Base-by-base conservation (phyloP, 495 filamentous ascomycete genomes). In the Xylaria venustula region DNA sequence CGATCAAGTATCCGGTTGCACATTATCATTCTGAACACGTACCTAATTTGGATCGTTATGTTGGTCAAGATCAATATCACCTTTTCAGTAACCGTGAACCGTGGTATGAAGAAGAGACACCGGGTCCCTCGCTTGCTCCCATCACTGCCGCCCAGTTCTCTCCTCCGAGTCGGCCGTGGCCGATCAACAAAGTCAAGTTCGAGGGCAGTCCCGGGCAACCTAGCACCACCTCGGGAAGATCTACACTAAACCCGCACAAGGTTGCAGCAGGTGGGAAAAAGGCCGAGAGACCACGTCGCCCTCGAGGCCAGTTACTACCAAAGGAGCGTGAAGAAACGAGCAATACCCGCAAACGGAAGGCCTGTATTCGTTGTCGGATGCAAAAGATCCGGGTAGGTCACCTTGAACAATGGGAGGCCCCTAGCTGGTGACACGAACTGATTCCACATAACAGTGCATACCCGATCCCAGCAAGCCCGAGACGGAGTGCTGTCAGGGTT, bases 321-420 rank as follows among this genome's bases (percentile, higher is more conserved):
- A 62, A 55, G 19, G 48, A 63, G 14, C 71, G 73, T 19, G 66
- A 55, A 32, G 64, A 71, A 36, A 74, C 72, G 22, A 70, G 64
- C 40, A 72, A 68, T 22, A 77, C 75, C 2, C 69, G 75, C 36
- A 71, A 62, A 44, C 49, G 73, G 26, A 73, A 72, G 22, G 77
- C 77, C 2, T 81, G 78, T 56, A 63, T 78, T 54, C 73, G 78
- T 45, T 81, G 78, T 52, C 75, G 73, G 30, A 73, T 70, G 59
- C 76, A 80, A 57, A 71, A 73, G 23, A 67, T 77, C 51, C 72
- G 66, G 49, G 78, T 81, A 71, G 63, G 77, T 71, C 25, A 40
- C 49, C 19, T 9, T 50, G 40, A 58, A 41, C 60, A n/a, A 23
- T 64, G 34, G 25, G 20, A 49, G 58, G 37, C 48, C 42, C 17